Evolutionary conservation across 2,329 filamentous ascomycete genomes (phyloP).

Genomic region (Curvularia sp.): DNA sequence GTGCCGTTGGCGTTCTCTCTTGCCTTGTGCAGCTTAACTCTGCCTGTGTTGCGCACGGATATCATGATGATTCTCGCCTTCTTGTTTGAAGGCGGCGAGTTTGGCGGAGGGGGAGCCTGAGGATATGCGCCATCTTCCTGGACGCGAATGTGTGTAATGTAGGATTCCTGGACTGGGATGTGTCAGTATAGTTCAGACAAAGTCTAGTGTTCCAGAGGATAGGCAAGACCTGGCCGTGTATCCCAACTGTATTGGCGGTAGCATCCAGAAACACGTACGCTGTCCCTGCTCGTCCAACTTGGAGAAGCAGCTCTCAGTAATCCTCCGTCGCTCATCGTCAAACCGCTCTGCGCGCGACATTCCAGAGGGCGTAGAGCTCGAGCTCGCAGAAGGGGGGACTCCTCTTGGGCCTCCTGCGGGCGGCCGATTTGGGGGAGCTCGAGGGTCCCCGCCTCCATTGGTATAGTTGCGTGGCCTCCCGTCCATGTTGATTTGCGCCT

Average conservation of each 20-base stretch:
- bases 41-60: constrained; percentile 87
- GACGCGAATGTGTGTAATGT: constrained; percentile 96
- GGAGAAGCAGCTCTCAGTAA: constrained; percentile 91
- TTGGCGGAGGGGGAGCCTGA: constrained; percentile 82
- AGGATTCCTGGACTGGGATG: constrained; percentile 78
- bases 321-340: constrained; percentile 94
- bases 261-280: constrained; percentile 62
- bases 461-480: constrained; percentile 43
- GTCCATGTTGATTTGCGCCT: constrained; percentile 39
- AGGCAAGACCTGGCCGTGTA: constrained; percentile 1
- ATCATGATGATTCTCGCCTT: constrained; percentile 93
- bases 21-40: constrained; percentile 95
- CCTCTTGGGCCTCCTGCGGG: constrained; percentile 38
- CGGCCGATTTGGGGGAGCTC: constrained; percentile 34
- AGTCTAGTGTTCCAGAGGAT: background rate
- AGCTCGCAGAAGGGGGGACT: constrained; percentile 37
- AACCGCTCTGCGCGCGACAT: constrained; percentile 77
- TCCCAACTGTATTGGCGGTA: background rate
- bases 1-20: constrained; percentile 92
- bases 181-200: constrained; percentile 17
- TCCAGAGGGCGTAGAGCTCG: constrained; percentile 31
- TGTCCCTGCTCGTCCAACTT: constrained; percentile 89
- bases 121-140: constrained; percentile 85
- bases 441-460: constrained; percentile 35
- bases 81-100: constrained; percentile 74